These are phyloP conservation scores for Theileria sp. DNA, from an alignment of 169 alveolate genomes.

Conservation along the genomic window DNA sequence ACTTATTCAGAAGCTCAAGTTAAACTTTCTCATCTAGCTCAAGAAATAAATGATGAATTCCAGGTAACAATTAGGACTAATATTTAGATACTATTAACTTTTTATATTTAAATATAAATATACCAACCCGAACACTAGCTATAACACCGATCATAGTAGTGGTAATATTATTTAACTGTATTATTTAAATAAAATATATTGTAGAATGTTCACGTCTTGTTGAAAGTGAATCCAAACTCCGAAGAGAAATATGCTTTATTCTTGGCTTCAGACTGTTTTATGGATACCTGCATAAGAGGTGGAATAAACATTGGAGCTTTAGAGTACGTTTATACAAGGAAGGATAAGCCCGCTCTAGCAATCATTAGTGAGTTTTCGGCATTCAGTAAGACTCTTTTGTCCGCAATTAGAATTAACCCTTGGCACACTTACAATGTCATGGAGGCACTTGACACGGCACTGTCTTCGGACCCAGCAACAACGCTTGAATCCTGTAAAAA, in stretches of 20 bases:
- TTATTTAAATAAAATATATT: not conserved
- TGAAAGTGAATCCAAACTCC: conserved; percentile 45
- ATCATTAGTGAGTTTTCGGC: conserved; percentile 81
- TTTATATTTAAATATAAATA: too few species aligned
- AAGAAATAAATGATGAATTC: conserved; percentile 34
- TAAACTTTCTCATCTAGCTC: conserved; percentile 23
- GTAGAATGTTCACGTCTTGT: conserved; percentile 22
- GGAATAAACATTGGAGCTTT: conserved; percentile 79
- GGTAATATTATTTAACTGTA: not conserved
- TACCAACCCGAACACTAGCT: too few species aligned
- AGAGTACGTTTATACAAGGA: conserved; percentile 70
- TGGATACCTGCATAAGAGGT: conserved; percentile 80
- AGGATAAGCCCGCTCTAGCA: conserved; percentile 55
- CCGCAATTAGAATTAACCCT: conserved; percentile 77
- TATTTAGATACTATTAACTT: not conserved
- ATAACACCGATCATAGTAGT: too few species aligned
- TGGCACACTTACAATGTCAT: conserved; percentile 77
- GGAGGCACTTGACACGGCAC: conserved; percentile 72
- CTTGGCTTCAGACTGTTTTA: conserved; percentile 75
- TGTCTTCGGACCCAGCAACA: conserved; percentile 36
- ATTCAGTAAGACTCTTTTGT: conserved; percentile 71
- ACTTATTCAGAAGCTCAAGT: conserved; percentile 14
- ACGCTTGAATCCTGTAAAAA: conserved; percentile 28
- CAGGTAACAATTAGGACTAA: not conserved
- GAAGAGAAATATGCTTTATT: conserved; percentile 71